phyloP scores from a whole-genome alignment of 192 early-diverging fungal species.

The Gaertneriomyces semiglobifer region DNA sequence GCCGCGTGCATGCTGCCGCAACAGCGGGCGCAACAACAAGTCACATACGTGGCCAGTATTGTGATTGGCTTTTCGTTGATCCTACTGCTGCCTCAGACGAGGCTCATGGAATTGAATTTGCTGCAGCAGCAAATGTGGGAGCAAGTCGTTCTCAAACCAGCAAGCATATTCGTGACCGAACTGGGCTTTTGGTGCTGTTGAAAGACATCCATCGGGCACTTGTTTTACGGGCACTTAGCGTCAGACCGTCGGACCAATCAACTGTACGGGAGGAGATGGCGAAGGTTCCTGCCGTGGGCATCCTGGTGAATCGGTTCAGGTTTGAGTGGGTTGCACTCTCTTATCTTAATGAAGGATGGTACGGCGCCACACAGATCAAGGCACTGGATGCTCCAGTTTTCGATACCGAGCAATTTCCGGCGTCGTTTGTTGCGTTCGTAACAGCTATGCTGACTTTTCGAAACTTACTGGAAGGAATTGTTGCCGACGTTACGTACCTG shows the following conservation, averaged over 20 bases:
- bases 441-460: background rate
- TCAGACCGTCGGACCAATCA: background rate
- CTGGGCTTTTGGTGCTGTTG: background rate
- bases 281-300: background rate
- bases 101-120: background rate
- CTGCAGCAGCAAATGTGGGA: slow-evolving; percentile 1
- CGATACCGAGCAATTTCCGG: background rate
- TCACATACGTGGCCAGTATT: background rate
- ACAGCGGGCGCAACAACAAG: background rate
- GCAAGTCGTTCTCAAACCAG: background rate
- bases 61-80: background rate
- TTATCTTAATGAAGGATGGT: background rate
- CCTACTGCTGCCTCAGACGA: background rate
- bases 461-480: too few relatives aligned
- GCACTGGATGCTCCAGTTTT: background rate
- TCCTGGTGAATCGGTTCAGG: background rate
- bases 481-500: too few relatives aligned
- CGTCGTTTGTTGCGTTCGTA: background rate
- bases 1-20: background rate
- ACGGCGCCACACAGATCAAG: background rate
- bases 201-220: background rate
- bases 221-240: background rate
- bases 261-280: background rate
- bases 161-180: background rate
- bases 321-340: background rate